Conservation (phyloP, 768 basidiomycete genomes). For the Porphyrellus cyaneotinctus region DNA sequence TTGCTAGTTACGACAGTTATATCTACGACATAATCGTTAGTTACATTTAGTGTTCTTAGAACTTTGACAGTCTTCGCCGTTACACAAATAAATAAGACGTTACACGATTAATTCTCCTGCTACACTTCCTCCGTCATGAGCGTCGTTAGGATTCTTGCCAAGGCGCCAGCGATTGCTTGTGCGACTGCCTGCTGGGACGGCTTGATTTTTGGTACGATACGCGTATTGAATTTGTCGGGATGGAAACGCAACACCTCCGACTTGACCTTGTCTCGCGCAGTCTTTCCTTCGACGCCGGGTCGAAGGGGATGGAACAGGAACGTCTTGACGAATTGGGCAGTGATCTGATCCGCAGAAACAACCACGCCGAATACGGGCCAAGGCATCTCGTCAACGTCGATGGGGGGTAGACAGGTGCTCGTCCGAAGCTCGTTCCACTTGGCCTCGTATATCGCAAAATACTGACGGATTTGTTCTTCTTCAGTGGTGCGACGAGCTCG, state of each 20-base stretch:
- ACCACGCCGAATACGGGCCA: slow-evolving; percentile 39
- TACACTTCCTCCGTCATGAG: slow-evolving; percentile 26
- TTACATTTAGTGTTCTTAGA: neutral
- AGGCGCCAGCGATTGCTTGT: slow-evolving; percentile 34
- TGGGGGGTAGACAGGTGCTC: slow-evolving; percentile 12
- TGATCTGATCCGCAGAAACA: slow-evolving; percentile 31
- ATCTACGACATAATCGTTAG: neutral
- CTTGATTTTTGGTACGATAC: slow-evolving; percentile 34
- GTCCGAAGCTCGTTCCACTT: slow-evolving; percentile 37
- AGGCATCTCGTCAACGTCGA: slow-evolving; percentile 36
- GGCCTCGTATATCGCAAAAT: slow-evolving; percentile 28
- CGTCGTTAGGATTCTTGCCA: slow-evolving; percentile 40
- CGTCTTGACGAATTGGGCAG: slow-evolving; percentile 28
- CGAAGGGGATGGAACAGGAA: slow-evolving; percentile 41
- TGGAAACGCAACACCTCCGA: slow-evolving; percentile 52
- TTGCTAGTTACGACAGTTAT: neutral
- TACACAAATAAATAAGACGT: no score
- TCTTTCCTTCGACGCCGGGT: slow-evolving; percentile 28
- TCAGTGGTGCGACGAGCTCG: slow-evolving; percentile 7
- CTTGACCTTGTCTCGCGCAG: slow-evolving; percentile 34
- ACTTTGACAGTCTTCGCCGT: neutral
- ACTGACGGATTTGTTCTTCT: slow-evolving; percentile 6
- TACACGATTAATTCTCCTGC: neutral
- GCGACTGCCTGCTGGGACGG: slow-evolving; percentile 32
- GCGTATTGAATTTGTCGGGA: slow-evolving; percentile 48